Evolutionary conservation across 2,329 filamentous ascomycete genomes (phyloP).

Genomic region (Coniochaeta prunicola): DNA sequence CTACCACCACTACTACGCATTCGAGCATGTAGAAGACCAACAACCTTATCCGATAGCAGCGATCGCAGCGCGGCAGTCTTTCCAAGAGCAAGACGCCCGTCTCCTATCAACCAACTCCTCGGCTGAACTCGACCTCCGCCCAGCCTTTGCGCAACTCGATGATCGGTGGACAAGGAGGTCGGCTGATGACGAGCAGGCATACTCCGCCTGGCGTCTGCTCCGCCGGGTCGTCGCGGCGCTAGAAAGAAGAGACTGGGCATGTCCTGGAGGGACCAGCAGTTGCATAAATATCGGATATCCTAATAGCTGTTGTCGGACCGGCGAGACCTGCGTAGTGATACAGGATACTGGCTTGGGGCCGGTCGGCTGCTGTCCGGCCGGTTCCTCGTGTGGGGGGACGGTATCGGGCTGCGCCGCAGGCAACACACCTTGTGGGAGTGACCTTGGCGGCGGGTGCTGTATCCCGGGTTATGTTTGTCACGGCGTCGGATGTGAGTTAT

Average conservation of each 20-base stretch:
- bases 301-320: constrained; percentile 65
- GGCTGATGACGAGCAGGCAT: constrained; percentile 10
- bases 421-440: constrained; percentile 57
- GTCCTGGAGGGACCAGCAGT: constrained; percentile 57
- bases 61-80: constrained; percentile 20
- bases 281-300: constrained; percentile 59
- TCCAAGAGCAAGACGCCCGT: constrained; percentile 20
- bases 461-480: constrained; percentile 64
- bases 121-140: constrained; percentile 28
- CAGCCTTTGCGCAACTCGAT: constrained; percentile 47
- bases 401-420: constrained; percentile 56
- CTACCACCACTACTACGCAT: constrained; percentile 57
- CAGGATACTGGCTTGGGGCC: constrained; percentile 55
- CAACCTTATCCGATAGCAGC: constrained; percentile 1
- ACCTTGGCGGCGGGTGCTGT: constrained; percentile 68
- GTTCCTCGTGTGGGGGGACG: constrained; percentile 53
- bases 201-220: constrained; percentile 21
- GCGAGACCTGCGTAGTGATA: constrained; percentile 59
- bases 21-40: constrained; percentile 19
- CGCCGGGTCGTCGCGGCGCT: constrained; percentile 37
- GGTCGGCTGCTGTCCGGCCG: constrained; percentile 68
- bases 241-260: constrained; percentile 53
- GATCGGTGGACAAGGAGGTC: constrained; percentile 10
- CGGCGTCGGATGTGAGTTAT: constrained; percentile 58
- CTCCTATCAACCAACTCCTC: constrained; percentile 23